Conservation (phyloP, 805 yeast species). For the Zygosaccharomyces bisporus region DNA sequence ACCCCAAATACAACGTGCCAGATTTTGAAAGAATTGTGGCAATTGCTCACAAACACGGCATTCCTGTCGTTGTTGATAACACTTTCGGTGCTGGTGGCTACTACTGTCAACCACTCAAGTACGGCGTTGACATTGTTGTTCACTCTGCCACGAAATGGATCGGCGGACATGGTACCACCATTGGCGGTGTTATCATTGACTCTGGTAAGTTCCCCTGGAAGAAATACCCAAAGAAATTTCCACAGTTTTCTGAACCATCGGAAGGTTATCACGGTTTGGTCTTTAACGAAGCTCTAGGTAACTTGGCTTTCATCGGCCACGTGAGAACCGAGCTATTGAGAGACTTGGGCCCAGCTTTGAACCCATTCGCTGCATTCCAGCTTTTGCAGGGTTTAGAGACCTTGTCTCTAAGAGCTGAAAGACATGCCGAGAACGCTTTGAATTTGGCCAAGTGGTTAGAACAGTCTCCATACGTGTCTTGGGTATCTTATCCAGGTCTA, state of each 20-base stretch:
- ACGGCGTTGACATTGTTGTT: slow-evolving; percentile 87
- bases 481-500: slow-evolving; percentile 94
- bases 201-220: slow-evolving; percentile 92
- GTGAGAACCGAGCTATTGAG: slow-evolving; percentile 81
- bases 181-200: slow-evolving; percentile 88
- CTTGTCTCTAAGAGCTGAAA: slow-evolving; percentile 85
- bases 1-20: slow-evolving; percentile 89
- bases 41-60: slow-evolving; percentile 79
- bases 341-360: slow-evolving; percentile 86
- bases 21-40: slow-evolving; percentile 75
- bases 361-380: slow-evolving; percentile 85
- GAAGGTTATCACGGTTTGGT: slow-evolving; percentile 92
- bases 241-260: slow-evolving; percentile 86
- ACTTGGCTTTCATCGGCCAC: slow-evolving; percentile 72
- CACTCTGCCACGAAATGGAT: slow-evolving; percentile 98
- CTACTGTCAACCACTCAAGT: slow-evolving; percentile 76
- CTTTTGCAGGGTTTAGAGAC: slow-evolving; percentile 92
- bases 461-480: slow-evolving; percentile 64
- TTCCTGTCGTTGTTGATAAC: slow-evolving; percentile 91
- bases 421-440: slow-evolving; percentile 82
- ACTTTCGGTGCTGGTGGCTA: slow-evolving; percentile 97
- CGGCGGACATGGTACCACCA: slow-evolving; percentile 94
- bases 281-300: slow-evolving; percentile 77
- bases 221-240: slow-evolving; percentile 79
- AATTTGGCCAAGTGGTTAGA: slow-evolving; percentile 76